Evolutionary conservation across 225 moss, liverwort and hornwort species (phyloP), one percentile per base, ranked within the genome.

Genomic region (Thuidium tamariscinum): DNA sequence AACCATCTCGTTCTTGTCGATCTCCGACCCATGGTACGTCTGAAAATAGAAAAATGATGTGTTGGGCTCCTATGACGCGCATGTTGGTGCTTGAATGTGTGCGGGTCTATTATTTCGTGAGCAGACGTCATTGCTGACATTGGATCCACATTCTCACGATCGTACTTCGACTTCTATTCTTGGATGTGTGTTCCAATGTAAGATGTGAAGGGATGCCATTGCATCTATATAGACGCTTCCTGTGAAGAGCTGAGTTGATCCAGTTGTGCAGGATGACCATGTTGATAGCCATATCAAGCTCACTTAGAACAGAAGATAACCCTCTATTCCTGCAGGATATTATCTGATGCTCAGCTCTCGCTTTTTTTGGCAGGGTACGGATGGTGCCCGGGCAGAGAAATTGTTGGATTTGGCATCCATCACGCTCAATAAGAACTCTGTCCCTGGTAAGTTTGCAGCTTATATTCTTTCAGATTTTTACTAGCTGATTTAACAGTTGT

Each of bases 1-100:
- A 97, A 97, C 57, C 97, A 97, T 86, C 97, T 97, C 25, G 92
- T 95, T 69, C 97, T 97, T 76, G 95, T 97, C 21, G 97, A 97
- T 83, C 93, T 97, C 54, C 93, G 96, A 65, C 90, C 96, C 14
- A 88, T 90, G 91, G 97, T 95, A 87, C 87, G 89, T 89, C 37
- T 41, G 51, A 64, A 56, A 55, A 48, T 14, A 51, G 41, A 70
- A 26, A 26, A 37, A 39, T 83, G 49, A 15, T 61, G 15, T 54
- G 32, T 72, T 18, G 52, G 41, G 62, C 75, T 68, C 39, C 34
- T 37, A 74, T 59, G 83, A 74, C 46, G 39, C 23, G 52, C 42
- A 32, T 87, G 65, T 73, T 84, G 59, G 60, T 87, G 37, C 82
- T 76, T 10, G 64, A 57, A 76, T 87, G 75, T 49, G 64, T 57